phyloP scores from a whole-genome alignment of 108 stramenopile genomes.

The Nitzschia inconspicua region DNA sequence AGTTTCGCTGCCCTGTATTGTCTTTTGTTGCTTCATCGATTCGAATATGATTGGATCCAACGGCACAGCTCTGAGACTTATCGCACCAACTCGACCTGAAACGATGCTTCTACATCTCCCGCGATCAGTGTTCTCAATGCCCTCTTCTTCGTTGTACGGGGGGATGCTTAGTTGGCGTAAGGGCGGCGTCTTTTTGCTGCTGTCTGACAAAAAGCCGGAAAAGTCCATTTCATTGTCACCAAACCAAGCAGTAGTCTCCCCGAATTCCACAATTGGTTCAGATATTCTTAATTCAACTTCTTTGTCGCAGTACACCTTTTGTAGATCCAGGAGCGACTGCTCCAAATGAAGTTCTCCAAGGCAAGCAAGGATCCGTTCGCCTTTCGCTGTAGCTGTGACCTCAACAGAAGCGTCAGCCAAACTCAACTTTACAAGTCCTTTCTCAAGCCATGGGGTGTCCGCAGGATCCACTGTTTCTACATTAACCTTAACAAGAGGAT shows the following conservation, averaged over 20 bases:
- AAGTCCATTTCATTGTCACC: constrained; percentile 58
- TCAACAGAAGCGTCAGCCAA: constrained; percentile 85
- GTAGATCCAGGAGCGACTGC: constrained; percentile 79
- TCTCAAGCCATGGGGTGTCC: constrained; percentile 68
- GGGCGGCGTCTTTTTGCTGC: constrained; percentile 34
- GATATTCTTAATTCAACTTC: constrained; percentile 72
- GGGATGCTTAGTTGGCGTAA: constrained; percentile 75
- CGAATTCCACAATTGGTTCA: constrained; percentile 85
- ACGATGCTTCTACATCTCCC: constrained; percentile 70
- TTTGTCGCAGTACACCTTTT: constrained; percentile 61
- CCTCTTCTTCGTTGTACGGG: constrained; percentile 87
- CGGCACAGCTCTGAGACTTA: constrained; percentile 68
- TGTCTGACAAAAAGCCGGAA: constrained; percentile 38
- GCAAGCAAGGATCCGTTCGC: constrained; percentile 79
- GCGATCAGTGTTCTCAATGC: constrained; percentile 48
- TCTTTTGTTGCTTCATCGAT: constrained; percentile 35
- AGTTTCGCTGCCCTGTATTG: constrained; percentile 39
- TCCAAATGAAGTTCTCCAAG: constrained; percentile 87
- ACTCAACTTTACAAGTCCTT: constrained; percentile 66
- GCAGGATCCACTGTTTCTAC: constrained; percentile 71
- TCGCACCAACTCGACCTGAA: constrained; percentile 68
- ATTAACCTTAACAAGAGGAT: constrained; percentile 88
- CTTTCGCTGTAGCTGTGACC: constrained; percentile 80
- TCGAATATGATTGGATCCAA: constrained; percentile 44
- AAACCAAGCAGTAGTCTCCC: constrained; percentile 84